phyloP scores from a whole-genome alignment of 495 filamentous ascomycete genomes.

The Aspergillus biplanus region DNA sequence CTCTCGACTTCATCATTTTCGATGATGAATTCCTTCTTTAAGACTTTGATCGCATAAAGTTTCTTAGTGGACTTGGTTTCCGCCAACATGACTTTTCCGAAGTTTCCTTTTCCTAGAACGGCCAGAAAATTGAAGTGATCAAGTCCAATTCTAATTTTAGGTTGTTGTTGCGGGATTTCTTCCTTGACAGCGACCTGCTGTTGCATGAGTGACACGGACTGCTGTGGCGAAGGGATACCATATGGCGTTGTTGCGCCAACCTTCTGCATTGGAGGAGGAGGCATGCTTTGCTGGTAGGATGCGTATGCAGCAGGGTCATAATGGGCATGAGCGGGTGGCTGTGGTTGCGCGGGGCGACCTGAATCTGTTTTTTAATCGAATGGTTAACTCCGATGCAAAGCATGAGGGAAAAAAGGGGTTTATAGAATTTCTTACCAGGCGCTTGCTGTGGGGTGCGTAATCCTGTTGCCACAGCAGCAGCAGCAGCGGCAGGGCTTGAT shows the following conservation, averaged over 20 bases:
- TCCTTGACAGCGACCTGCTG: constrained; percentile 46
- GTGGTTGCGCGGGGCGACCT: constrained; percentile 45
- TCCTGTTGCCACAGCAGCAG: constrained; percentile 42
- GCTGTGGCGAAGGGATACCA: constrained; percentile 49
- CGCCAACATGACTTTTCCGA: constrained; percentile 99
- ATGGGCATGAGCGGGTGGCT: constrained; percentile 61
- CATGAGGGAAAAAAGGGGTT: neutral
- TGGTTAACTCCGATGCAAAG: constrained; percentile 17
- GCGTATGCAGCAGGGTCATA: constrained; percentile 78
- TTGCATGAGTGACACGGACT: constrained; percentile 36
- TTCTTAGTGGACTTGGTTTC: constrained; percentile 92
- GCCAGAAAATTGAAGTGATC: constrained; percentile 99
- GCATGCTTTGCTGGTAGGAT: constrained; percentile 52
- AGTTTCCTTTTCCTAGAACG: constrained; percentile 98
- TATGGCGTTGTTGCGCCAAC: constrained; percentile 28
- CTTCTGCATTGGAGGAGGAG: constrained; percentile 36
- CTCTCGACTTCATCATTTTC: constrained; percentile 99
- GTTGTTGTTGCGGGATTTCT: constrained; percentile 61
- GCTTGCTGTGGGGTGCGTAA: constrained; percentile 36
- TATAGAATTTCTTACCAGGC: constrained; percentile 36
- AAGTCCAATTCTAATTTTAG: constrained; percentile 81
- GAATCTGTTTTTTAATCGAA: constrained; percentile 29
- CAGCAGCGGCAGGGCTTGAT: constrained; percentile 35
- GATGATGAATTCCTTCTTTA: constrained; percentile 99
- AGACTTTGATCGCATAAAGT: constrained; percentile 97